Base-by-base conservation (phyloP, 371 early-diverging fungal genomes). In the Lichtheimia ornata region DNA sequence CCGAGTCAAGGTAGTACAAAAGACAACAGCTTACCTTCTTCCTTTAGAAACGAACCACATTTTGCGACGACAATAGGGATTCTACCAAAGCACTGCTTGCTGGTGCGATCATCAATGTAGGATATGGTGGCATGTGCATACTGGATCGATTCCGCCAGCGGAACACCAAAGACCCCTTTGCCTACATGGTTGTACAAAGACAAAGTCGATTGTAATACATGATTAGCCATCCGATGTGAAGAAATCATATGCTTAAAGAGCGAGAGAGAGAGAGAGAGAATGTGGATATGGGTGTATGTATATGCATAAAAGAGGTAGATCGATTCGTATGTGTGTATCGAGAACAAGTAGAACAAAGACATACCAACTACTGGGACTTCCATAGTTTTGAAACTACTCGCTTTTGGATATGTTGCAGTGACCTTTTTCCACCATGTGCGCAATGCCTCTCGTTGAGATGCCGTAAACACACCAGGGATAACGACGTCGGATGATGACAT, bases 61-160 rank as follows among this genome's bases (percentile, higher is more conserved):
- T 79, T 82, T 47, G 77, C 73, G 41, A 82, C 71, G 22, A 82
- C 75, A n/a, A 73, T 79, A 18, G 82, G 82, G 24, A 82, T 77
- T 25, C 63, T 69, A 11, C 82, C 82, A 47, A 59, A 66, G 17
- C 62, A 60, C n/a, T 69, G 57, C 50, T 63, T 53, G 7, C 66
- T 61, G 4, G 58, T 62, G 24, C 60, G 56, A 49, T 66, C 69
- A 35, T 73, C 73, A 13, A 69, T 49, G 35, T 73, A 73, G 9
- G 66, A 65, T 13, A 73, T 73, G 27, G 53, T 64, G 3, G 66
- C 61, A 15, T 61, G 50, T 12, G 73, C 73, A 56, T 73, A 73
- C 22, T 59, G 44, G 22, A 73, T 64, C 5, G 73, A 73, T 41
- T 69, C 62, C 5, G 59, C 41, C 20, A 73, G 53, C 0, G 66